Evolutionary conservation across 768 basidiomycete genomes (phyloP).

Genomic region (Lactifluus volemus): DNA sequence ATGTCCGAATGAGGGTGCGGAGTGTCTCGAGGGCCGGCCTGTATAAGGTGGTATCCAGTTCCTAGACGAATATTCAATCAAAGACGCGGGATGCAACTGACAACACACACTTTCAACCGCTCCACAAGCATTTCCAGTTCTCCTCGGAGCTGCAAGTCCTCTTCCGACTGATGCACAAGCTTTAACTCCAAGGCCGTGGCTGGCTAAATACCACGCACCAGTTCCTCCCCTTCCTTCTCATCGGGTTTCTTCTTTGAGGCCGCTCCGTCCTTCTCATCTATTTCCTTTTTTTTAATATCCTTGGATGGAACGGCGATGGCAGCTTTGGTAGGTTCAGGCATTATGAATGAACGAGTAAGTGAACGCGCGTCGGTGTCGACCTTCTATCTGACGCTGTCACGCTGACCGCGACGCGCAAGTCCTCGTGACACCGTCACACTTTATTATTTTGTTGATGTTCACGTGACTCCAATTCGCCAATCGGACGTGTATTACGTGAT

Average conservation of each 20-base stretch:
- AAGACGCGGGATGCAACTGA: not conserved
- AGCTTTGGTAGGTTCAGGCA: constrained; percentile 53
- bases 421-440: constrained; percentile 8
- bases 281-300: constrained; percentile 66
- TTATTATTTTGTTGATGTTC: not conserved
- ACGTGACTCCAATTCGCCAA: not conserved
- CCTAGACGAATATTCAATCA: constrained; percentile 39
- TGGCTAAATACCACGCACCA: constrained; percentile 46
- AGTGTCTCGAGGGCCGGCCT: constrained; percentile 89
- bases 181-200: not conserved
- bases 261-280: constrained; percentile 39
- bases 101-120: constrained; percentile 63
- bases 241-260: constrained; percentile 32
- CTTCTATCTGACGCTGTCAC: too few species aligned
- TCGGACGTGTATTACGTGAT: not conserved
- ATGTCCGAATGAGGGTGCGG: constrained; percentile 87
- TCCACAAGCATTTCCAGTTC: constrained; percentile 98
- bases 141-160: constrained; percentile 85
- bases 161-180: constrained; percentile 61
- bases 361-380: not conserved
- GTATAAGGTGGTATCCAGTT: constrained; percentile 79
- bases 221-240: constrained; percentile 51
- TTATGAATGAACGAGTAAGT: constrained; percentile 23
- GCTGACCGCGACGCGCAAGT: constrained; percentile 17
- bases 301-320: constrained; percentile 58